Base-by-base conservation (phyloP, 805 yeast genomes). In the Ogataea sp. region DNA sequence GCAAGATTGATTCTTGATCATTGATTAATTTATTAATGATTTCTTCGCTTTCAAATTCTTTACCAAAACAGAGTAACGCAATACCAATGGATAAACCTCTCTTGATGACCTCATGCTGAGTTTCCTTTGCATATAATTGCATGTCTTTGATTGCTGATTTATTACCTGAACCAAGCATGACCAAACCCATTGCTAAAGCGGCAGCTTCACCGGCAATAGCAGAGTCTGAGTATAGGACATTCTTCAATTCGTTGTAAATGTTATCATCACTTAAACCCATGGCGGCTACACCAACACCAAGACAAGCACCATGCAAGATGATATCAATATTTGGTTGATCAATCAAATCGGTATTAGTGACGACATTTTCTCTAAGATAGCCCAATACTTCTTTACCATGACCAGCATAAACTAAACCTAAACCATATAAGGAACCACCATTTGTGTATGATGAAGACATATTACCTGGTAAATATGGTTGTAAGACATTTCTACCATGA, bases 191-290 rank as follows among this genome's bases (percentile, higher is more conserved):
- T 27, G 93, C 87, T 48, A 90, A 69, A 34, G 95, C 97, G 23
- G 97, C 96, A 34, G 96, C 96, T 58, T 89, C 96, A 46, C 97
- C 95, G 6, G 96, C 85, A 31, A 86, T 73, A 3, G 97, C 97
- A 25, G 93, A 82, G 57, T 93, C 98, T 10, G 89, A 75, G 58
- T 81, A 89, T 46, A 93, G 66, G 4, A 90, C 86, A 36, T 80
- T 85, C 54, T 82, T 83, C 56, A 93, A 71, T 40, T 84, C 84
- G 47, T 86, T 95, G 53, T 83, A 88, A 33, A 87, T 72, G 34
- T 74, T 71, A 43, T 69, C 78, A 56, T 82, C 80, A 34, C 80
- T 79, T 27, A 90, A 74, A 1, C 90, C 96, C 97, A 93, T 88
- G 25, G 95, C 97, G 6, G 98, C 96, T 36, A 90, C 86, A 67